These are phyloP conservation scores for Paramecium primaurelia DNA, from an alignment of 73 alveolate species.

Conservation along the genomic window DNA sequence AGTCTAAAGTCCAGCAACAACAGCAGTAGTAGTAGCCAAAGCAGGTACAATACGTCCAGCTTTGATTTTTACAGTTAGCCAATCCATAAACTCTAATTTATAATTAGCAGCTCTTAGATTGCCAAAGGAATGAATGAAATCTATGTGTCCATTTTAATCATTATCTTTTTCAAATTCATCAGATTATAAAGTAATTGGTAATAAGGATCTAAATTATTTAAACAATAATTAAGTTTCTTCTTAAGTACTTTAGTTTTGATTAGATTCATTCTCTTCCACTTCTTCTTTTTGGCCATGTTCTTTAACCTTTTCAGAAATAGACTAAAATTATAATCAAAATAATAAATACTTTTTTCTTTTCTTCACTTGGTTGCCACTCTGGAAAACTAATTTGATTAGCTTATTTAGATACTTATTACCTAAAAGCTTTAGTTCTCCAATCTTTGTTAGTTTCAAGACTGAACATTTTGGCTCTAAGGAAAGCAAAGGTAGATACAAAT, in stretches of 20 bases:
- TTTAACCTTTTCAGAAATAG: not conserved
- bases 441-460: not conserved
- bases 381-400: not conserved
- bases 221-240: not conserved
- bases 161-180: constrained; percentile 95
- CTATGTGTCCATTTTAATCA: constrained; percentile 93
- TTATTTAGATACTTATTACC: not conserved
- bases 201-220: not conserved
- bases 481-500: constrained; percentile 35
- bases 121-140: constrained; percentile 90
- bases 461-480: constrained; percentile 14
- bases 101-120: constrained; percentile 91
- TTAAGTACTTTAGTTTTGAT: not conserved
- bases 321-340: not conserved
- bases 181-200: constrained; percentile 39
- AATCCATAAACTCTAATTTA: constrained; percentile 88
- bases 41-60: constrained; percentile 98
- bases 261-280: not conserved
- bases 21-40: constrained; percentile 95
- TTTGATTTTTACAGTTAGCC: constrained; percentile 93
- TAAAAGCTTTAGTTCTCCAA: not conserved
- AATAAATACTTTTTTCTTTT: not conserved
- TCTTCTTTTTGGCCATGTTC: not conserved
- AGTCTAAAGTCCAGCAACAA: constrained; percentile 93
- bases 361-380: constrained; percentile 38